phyloP scores from a whole-genome alignment of 768 basidiomycete genomes.

The Zangia roseola region DNA sequence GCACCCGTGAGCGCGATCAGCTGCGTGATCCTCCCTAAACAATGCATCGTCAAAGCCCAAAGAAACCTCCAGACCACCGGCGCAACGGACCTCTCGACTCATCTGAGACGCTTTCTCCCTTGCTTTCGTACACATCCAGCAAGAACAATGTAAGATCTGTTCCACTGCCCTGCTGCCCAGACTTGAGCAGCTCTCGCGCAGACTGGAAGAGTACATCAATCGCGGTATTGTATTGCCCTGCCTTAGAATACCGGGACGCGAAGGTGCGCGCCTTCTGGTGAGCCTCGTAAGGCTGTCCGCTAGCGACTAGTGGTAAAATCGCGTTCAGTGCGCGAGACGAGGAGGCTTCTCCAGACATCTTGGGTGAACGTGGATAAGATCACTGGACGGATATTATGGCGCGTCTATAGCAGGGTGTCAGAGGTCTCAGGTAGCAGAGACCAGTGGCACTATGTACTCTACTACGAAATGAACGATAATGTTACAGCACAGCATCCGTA shows the following conservation, averaged over 20 bases:
- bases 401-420: conserved; percentile 16
- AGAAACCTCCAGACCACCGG: too few relatives aligned
- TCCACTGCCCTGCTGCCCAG: conserved; percentile 85
- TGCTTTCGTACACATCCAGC: conserved; percentile 79
- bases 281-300: conserved; percentile 81
- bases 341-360: conserved; percentile 34
- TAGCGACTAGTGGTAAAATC: conserved; percentile 68
- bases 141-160: conserved; percentile 80
- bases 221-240: conserved; percentile 78
- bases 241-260: conserved; percentile 82
- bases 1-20: conserved; percentile 84
- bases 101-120: conserved; percentile 68
- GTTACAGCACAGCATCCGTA: not conserved
- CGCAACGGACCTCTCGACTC: conserved; percentile 71
- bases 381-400: not conserved
- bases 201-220: conserved; percentile 93
- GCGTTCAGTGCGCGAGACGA: conserved; percentile 71
- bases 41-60: not conserved
- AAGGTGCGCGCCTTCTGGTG: conserved; percentile 98
- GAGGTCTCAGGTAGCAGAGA: conserved; percentile 13
- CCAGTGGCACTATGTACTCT: conserved; percentile 9
- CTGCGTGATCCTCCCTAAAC: conserved; percentile 80
- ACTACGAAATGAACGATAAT: not conserved
- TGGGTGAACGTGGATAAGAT: conserved; percentile 10
- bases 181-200: conserved; percentile 84